phyloP scores from a whole-genome alignment of 2,329 filamentous ascomycete genomes.

The Ascocoryne sarcoides region DNA sequence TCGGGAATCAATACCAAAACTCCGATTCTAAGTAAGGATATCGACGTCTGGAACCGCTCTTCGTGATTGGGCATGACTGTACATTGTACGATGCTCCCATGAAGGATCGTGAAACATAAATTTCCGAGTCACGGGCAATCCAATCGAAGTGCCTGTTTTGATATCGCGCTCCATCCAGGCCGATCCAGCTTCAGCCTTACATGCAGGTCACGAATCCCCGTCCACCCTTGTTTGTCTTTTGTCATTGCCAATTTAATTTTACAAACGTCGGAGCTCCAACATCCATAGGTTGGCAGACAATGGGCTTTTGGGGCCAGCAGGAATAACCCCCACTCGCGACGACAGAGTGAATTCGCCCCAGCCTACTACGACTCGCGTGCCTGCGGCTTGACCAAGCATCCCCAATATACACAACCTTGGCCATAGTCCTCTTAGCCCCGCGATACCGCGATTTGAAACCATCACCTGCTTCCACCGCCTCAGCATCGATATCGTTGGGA shows the following conservation, averaged over 20 bases:
- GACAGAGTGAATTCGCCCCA: slow-evolving; percentile 5
- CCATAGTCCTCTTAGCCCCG: slow-evolving; percentile 22
- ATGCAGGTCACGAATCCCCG: slow-evolving; percentile 24
- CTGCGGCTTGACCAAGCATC: slow-evolving; percentile 14
- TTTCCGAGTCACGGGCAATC: too few species aligned
- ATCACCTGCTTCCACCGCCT: slow-evolving; percentile 15
- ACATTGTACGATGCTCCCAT: too few species aligned
- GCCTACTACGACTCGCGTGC: slow-evolving; percentile 9
- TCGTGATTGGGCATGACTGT: too few species aligned
- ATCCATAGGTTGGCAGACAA: too few species aligned
- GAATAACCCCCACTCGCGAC: slow-evolving; percentile 1
- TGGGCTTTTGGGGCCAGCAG: too few species aligned
- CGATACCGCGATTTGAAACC: slow-evolving; percentile 25
- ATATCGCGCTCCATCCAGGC: too few species aligned
- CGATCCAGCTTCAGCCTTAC: slow-evolving; percentile 24
- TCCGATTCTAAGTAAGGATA: too few species aligned
- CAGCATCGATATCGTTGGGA: slow-evolving; percentile 23
- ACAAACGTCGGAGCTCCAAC: too few species aligned
- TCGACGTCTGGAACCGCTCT: too few species aligned
- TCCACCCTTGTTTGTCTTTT: slow-evolving; percentile 22
- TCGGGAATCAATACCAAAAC: too few species aligned
- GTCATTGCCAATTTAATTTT: slow-evolving; percentile 21
- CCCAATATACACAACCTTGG: slow-evolving; percentile 24
- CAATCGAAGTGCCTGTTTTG: too few species aligned
- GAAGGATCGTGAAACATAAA: too few species aligned